A percentile compares a stretch with the other conserved stretches of the same genome.
phyloP scores from a whole-genome alignment of 2,329 filamentous ascomycete genomes.

The Penicillium sp. region DNA sequence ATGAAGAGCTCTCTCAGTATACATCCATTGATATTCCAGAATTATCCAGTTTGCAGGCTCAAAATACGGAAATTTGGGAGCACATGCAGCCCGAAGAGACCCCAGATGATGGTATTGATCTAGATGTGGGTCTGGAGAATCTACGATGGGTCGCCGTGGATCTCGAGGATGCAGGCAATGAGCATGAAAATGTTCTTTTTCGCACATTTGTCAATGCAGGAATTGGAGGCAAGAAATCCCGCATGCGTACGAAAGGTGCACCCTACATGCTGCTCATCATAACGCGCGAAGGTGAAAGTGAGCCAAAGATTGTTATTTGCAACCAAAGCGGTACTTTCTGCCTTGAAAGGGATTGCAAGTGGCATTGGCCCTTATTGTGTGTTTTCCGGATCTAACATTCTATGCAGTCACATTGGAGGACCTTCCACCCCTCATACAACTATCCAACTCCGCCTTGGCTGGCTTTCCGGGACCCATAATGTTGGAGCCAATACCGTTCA shows the following conservation, averaged over 20 bases:
- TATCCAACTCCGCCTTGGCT: conserved; percentile 19
- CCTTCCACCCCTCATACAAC: conserved; percentile 20
- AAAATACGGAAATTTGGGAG: conserved; percentile 33
- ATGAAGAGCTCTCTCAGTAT: conserved; percentile 30
- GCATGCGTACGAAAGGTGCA: conserved; percentile 33
- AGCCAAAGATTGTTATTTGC: conserved; percentile 34
- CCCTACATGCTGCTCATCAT: conserved; percentile 36
- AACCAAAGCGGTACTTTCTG: conserved; percentile 35
- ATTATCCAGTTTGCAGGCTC: conserved; percentile 18
- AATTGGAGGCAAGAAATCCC: conserved; percentile 32
- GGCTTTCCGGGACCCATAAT: conserved; percentile 17
- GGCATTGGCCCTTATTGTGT: too few relatives aligned
- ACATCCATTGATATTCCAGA: conserved; percentile 29
- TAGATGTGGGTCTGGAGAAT: conserved; percentile 23
- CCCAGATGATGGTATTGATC: conserved; percentile 12
- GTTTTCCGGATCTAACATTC: not conserved
- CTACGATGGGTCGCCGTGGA: conserved; percentile 26
- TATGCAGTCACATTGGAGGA: conserved; percentile 24
- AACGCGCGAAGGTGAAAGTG: conserved; percentile 32
- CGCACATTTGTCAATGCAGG: conserved; percentile 35
- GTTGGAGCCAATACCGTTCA: conserved; percentile 29
- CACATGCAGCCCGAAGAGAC: conserved; percentile 32
- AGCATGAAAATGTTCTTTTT: conserved; percentile 33
- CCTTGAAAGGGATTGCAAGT: conserved; percentile 32
- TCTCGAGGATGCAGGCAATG: conserved; percentile 26